Percentiles rank a stretch among this genome's conserved stretches.
Evolutionary conservation across 2,329 filamentous ascomycete genomes (phyloP).

Genomic region (Fusarium sp.): DNA sequence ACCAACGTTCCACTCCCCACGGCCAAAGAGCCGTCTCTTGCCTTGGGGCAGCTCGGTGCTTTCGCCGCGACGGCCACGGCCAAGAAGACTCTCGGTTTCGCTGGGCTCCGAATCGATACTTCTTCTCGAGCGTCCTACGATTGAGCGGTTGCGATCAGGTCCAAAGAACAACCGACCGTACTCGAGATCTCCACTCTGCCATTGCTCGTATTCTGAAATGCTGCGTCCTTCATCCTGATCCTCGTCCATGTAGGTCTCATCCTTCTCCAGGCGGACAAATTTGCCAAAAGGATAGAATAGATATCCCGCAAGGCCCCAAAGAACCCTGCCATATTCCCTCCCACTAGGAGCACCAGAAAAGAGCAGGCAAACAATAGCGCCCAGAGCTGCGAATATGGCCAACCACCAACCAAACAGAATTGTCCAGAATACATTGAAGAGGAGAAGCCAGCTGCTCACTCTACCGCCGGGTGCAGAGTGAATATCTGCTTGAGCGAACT

Average conservation of each 20-base stretch:
- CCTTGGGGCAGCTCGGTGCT: slow-evolving; percentile 55
- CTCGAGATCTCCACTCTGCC: slow-evolving; percentile 97
- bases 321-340: slow-evolving; percentile 84
- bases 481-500: slow-evolving; percentile 95
- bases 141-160: slow-evolving; percentile 79
- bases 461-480: slow-evolving; percentile 92
- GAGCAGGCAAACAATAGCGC: slow-evolving; percentile 81
- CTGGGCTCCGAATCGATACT: slow-evolving; percentile 87
- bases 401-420: slow-evolving; percentile 97
- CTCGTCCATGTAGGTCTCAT: slow-evolving; percentile 94
- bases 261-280: slow-evolving; percentile 91
- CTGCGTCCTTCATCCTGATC: slow-evolving; percentile 95
- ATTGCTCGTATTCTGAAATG: slow-evolving; percentile 98
- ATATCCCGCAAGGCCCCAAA: slow-evolving; percentile 87
- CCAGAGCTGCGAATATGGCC: slow-evolving; percentile 78
- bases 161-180: slow-evolving; percentile 97
- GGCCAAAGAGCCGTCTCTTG: slow-evolving; percentile 91
- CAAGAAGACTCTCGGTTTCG: slow-evolving; percentile 91
- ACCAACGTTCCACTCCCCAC: slow-evolving; percentile 94
- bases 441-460: slow-evolving; percentile 84
- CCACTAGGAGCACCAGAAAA: slow-evolving; percentile 85
- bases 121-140: slow-evolving; percentile 86
- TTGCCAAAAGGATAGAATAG: slow-evolving; percentile 97
- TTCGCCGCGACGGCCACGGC: slow-evolving; percentile 67
- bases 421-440: slow-evolving; percentile 94